phyloP scores from a whole-genome alignment of 2,329 filamentous ascomycete genomes.

The Akanthomyces dipterigenus region DNA sequence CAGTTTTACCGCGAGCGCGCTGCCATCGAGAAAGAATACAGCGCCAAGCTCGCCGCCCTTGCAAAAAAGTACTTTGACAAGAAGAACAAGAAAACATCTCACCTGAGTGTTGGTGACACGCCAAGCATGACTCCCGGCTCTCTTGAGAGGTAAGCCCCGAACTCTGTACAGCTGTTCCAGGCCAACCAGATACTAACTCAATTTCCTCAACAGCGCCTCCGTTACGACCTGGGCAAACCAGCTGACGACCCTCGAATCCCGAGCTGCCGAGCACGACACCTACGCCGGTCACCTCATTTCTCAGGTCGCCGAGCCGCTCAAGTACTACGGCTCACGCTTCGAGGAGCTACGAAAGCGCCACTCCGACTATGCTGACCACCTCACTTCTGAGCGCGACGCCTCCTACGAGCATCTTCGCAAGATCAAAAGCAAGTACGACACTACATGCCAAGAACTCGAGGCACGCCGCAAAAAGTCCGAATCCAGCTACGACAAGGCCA shows the following conservation, averaged over 20 bases:
- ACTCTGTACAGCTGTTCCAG: neutral
- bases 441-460: conserved; percentile 89
- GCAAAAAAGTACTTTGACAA: conserved; percentile 98
- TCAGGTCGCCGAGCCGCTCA: conserved; percentile 81
- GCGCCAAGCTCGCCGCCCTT: conserved; percentile 74
- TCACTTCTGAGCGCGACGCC: conserved; percentile 82
- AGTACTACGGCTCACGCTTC: conserved; percentile 64
- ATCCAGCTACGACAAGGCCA: conserved; percentile 86
- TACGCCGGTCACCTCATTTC: conserved; percentile 72
- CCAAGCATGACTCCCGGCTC: conserved; percentile 91
- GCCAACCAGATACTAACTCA: neutral
- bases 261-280: conserved; percentile 82
- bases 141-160: conserved; percentile 63
- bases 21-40: conserved; percentile 94
- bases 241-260: conserved; percentile 78
- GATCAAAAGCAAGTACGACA: conserved; percentile 87
- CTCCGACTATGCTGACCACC: conserved; percentile 76
- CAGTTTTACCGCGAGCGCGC: conserved; percentile 95
- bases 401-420: conserved; percentile 84
- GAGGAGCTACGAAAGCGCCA: conserved; percentile 92
- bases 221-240: conserved; percentile 96
- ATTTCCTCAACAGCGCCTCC: conserved; percentile 57
- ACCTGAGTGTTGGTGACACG: conserved; percentile 86
- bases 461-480: conserved; percentile 91
- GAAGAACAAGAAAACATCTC: conserved; percentile 84